Conservation (phyloP, 1,139 yeast species). For the Pichia inconspicua region DNA sequence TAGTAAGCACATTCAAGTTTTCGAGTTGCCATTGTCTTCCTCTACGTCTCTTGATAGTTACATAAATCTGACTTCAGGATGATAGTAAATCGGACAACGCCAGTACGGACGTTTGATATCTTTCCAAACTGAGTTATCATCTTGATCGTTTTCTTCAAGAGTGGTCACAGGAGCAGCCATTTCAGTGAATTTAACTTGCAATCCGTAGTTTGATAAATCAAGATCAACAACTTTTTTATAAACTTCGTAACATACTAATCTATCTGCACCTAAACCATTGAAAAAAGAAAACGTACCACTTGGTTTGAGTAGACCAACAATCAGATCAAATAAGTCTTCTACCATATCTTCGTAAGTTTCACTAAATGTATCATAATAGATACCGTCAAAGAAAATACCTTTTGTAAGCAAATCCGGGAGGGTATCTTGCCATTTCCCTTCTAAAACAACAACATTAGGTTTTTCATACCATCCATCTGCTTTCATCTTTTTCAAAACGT, state of each 20-base stretch:
- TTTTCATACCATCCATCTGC: constrained; percentile 81
- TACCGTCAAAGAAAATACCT: constrained; percentile 76
- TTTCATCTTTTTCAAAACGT: constrained; percentile 61
- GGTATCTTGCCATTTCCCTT: constrained; percentile 89
- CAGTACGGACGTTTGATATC: constrained; percentile 67
- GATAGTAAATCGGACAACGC: constrained; percentile 62
- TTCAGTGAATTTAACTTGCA: constrained; percentile 46
- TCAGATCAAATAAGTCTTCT: constrained; percentile 67
- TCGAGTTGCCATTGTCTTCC: no score
- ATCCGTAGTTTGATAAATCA: constrained; percentile 74
- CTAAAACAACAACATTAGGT: constrained; percentile 61
- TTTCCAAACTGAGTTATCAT: constrained; percentile 51
- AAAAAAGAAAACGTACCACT: constrained; percentile 81
- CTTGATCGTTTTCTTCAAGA: constrained; percentile 20
- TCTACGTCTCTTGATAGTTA: not conserved
- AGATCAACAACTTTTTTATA: constrained; percentile 74
- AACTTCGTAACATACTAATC: constrained; percentile 83
- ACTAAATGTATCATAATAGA: constrained; percentile 88
- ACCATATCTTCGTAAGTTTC: constrained; percentile 77
- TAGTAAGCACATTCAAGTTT: no score
- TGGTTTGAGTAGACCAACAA: constrained; percentile 78
- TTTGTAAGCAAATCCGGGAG: constrained; percentile 54
- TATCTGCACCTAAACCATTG: constrained; percentile 94
- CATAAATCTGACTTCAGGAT: constrained; percentile 48
- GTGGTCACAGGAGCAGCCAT: constrained; percentile 36